phyloP scores from a whole-genome alignment of 202 grass and related monocot genomes.

The Panicum virgatum region DNA sequence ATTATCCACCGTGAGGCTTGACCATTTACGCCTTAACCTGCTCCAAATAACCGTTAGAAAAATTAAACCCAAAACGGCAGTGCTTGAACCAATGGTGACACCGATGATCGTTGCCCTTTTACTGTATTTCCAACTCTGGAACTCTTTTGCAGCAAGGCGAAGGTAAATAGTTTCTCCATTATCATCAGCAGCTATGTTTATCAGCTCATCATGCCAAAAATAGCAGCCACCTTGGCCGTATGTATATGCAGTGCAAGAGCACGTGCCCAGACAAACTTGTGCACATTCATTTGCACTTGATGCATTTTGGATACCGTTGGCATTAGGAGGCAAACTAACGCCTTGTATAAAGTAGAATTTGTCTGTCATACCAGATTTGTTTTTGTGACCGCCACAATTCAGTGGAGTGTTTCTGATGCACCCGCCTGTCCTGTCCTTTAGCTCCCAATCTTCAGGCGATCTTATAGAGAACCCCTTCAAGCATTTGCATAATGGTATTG shows the following conservation, averaged over 20 bases:
- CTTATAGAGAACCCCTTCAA: slow-evolving; percentile 11
- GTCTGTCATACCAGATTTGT: neutral
- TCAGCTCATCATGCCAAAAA: neutral
- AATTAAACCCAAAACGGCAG: neutral
- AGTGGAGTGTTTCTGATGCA: slow-evolving; percentile 13
- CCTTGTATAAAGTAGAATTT: neutral
- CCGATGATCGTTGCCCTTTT: neutral
- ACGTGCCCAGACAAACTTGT: neutral
- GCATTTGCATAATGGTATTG: slow-evolving; percentile 3
- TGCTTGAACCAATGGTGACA: neutral
- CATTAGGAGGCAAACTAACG: neutral
- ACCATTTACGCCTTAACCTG: neutral
- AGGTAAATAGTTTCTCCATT: neutral
- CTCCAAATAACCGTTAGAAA: slow-evolving; percentile 1
- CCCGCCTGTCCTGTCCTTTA: neutral
- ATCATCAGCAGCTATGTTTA: neutral
- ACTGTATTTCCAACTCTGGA: neutral
- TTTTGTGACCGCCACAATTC: neutral
- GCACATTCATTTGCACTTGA: neutral
- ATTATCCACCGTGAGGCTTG: neutral
- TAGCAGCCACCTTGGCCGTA: neutral
- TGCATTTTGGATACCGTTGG: neutral
- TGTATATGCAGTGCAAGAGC: neutral
- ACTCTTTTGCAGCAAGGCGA: neutral
- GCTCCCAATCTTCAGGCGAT: neutral